Conservation (phyloP, 2,329 filamentous ascomycete genomes). For the Trichoderma sp. region DNA sequence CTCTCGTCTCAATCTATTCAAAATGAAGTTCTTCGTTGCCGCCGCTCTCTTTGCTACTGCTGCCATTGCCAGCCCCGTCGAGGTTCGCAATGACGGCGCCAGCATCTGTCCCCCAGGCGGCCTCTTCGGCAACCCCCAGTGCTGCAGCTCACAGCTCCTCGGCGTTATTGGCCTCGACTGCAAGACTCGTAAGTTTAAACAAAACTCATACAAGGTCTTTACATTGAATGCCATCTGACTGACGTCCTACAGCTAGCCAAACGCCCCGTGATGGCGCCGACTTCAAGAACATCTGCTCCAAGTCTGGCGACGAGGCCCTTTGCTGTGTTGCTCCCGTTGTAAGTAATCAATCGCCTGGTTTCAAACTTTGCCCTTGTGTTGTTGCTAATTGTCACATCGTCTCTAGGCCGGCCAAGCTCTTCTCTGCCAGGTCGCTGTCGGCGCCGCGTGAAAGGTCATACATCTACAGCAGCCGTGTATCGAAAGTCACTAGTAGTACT, state of each 20-base stretch:
- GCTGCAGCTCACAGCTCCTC: constrained; percentile 27
- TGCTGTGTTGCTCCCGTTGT: constrained; percentile 31
- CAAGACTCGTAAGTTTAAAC: constrained; percentile 24
- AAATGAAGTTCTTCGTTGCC: constrained; percentile 33
- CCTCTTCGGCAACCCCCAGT: constrained; percentile 29
- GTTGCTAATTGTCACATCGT: neutral
- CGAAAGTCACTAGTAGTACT: too few relatives aligned
- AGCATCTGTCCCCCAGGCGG: neutral
- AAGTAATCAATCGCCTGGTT: too few relatives aligned
- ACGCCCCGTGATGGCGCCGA: neutral
- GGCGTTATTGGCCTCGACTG: constrained; percentile 28
- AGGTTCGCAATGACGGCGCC: neutral
- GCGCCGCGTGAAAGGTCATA: neutral
- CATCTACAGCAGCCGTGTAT: neutral
- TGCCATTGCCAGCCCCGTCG: constrained; percentile 26
- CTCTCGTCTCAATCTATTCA: neutral
- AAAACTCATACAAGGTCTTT: neutral
- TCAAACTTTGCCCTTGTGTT: too few relatives aligned
- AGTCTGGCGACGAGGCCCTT: neutral
- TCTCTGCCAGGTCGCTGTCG: neutral
- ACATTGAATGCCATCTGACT: neutral
- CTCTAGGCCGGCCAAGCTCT: constrained; percentile 14
- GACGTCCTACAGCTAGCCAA: neutral
- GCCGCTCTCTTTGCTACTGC: constrained; percentile 29
- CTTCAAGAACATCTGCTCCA: constrained; percentile 26